Percentiles rank a stretch among this genome's conserved stretches.
Evolutionary conservation across 169 alveolate genomes (phyloP).

Genomic region (Perkinsus marinus): DNA sequence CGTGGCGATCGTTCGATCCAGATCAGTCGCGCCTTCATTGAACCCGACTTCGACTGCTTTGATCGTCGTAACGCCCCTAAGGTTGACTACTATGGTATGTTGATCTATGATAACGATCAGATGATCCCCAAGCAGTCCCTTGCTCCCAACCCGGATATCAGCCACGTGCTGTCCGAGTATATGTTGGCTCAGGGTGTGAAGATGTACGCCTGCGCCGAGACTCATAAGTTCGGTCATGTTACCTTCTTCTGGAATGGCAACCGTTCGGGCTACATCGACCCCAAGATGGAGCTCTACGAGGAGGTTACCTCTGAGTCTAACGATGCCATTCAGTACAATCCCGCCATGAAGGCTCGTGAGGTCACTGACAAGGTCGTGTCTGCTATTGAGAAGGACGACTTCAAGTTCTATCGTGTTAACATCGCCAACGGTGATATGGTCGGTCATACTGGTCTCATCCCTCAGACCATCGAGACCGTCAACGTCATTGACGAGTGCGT

Average conservation of each 20-base stretch:
- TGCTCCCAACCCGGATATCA: not conserved
- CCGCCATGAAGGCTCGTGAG: not conserved
- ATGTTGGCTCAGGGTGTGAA: not conserved
- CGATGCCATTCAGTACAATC: not conserved
- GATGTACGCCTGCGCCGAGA: not conserved
- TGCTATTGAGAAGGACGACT: not conserved
- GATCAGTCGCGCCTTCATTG: not conserved
- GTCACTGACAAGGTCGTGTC: not conserved
- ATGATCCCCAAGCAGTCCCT: not conserved
- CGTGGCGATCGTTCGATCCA: not conserved
- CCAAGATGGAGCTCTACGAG: not conserved
- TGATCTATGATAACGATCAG: not conserved
- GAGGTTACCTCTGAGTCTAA: not conserved
- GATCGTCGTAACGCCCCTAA: not conserved
- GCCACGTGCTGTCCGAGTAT: not conserved
- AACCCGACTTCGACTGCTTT: not conserved
- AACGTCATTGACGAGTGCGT: not conserved
- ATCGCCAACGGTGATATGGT: slow-evolving; percentile 1
- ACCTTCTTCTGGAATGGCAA: slow-evolving; percentile 1
- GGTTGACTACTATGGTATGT: not conserved
- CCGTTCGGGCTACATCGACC: not conserved
- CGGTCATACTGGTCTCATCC: not conserved
- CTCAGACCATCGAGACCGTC: not conserved
- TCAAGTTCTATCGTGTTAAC: not conserved
- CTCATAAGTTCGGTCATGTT: not conserved